phyloP scores from a whole-genome alignment of 2,329 filamentous ascomycete species.

The Stachybotrys chlorohalonatus region DNA sequence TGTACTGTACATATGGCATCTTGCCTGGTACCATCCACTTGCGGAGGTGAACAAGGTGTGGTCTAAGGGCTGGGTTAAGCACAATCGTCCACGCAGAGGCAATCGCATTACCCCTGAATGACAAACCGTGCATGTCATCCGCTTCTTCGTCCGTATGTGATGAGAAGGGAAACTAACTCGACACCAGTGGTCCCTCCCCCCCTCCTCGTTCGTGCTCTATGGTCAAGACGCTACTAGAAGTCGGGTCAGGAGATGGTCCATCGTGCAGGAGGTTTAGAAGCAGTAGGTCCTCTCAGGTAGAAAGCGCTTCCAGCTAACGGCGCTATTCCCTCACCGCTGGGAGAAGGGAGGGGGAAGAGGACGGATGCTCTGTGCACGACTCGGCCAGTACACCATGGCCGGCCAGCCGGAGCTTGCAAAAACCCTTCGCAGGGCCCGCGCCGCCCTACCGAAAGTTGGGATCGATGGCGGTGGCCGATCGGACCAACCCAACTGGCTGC shows the following conservation, averaged over 20 bases:
- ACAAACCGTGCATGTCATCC: background rate
- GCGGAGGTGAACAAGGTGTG: too few species aligned
- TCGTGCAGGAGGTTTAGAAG: background rate
- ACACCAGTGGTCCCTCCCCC: too few species aligned
- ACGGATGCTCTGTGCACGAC: too few species aligned
- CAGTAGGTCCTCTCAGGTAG: background rate
- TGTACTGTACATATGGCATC: background rate
- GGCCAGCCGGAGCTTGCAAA: too few species aligned
- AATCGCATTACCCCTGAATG: background rate
- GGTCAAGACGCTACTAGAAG: background rate
- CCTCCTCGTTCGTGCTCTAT: background rate
- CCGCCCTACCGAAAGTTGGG: too few species aligned
- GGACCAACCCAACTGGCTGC: background rate
- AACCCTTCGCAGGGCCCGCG: too few species aligned
- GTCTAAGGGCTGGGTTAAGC: background rate
- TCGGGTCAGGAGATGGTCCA: slow-evolving; percentile 1
- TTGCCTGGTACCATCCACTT: background rate
- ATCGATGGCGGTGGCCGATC: background rate
- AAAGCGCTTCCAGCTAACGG: background rate
- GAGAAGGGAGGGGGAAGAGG: background rate
- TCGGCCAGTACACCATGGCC: too few species aligned
- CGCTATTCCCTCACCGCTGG: background rate
- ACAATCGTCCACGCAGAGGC: background rate
- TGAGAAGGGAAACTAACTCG: background rate
- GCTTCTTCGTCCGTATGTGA: background rate